Conservation (phyloP, 106 monocot genomes). For the Vanilla planifolia region DNA sequence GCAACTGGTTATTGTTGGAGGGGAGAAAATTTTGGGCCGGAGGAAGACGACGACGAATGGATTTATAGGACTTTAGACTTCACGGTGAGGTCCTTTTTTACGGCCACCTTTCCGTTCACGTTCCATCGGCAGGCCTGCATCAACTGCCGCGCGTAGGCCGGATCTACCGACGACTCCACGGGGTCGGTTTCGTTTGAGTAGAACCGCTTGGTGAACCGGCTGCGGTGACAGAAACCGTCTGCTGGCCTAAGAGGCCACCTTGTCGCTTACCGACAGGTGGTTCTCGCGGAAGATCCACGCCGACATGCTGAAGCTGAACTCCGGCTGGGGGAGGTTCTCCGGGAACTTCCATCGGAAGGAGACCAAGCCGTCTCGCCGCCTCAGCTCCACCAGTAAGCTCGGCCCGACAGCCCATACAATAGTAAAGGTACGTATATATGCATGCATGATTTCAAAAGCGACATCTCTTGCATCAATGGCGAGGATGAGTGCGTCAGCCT, state of each 20-base stretch:
- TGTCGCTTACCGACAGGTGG: slow-evolving; percentile 14
- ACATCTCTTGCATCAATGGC: slow-evolving; percentile 62
- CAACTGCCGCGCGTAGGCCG: slow-evolving; percentile 8
- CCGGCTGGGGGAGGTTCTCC: slow-evolving; percentile 16
- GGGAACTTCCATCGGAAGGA: slow-evolving; percentile 3
- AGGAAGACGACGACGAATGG: too few species aligned
- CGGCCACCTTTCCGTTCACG: slow-evolving; percentile 10
- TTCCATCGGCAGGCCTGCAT: slow-evolving; percentile 18
- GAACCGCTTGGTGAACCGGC: slow-evolving; percentile 15
- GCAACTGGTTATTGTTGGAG: too few species aligned
- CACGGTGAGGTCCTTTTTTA: slow-evolving; percentile 3
- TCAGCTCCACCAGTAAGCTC: slow-evolving; percentile 8
- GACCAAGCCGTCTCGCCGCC: slow-evolving; percentile 14
- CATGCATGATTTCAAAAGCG: slow-evolving; percentile 21
- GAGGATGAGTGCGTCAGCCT: too few species aligned
- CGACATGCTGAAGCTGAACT: slow-evolving; percentile 11
- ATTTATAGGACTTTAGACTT: too few species aligned
- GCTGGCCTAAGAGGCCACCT: slow-evolving; percentile 16
- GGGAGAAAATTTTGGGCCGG: too few species aligned
- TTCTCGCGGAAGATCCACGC: slow-evolving; percentile 18
- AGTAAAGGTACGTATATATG: not conserved
- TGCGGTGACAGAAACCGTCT: slow-evolving; percentile 21
- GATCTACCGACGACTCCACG: slow-evolving; percentile 12
- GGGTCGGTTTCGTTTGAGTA: not conserved
- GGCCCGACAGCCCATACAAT: slow-evolving; percentile 12